Base-by-base conservation (phyloP, 371 early-diverging fungal genomes). In the Mortierella sp. region DNA sequence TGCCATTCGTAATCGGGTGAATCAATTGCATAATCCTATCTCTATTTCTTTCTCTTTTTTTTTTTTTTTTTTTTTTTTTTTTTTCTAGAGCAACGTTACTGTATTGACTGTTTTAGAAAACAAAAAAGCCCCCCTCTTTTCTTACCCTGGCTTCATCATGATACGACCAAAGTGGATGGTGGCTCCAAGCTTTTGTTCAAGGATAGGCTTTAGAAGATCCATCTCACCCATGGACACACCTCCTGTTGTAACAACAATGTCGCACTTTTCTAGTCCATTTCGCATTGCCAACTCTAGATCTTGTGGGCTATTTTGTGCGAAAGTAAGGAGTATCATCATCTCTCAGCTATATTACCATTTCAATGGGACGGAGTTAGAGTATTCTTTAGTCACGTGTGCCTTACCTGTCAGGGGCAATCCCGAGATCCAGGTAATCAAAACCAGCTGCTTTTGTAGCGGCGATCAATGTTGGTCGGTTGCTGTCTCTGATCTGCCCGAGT, bases 181-280 rank as follows among this genome's bases (percentile, higher is more conserved):
- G 5, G 94, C 97, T 5, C 87, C 87, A 16, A 96, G 68, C 19
- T 85, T 86, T 59, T 90, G 89, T 67, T 94, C 94, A 14, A 97
- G 74, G 0, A 94, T 91, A 1, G 95, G 91, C 66, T 96, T 96
- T 68, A 98, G 84, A 48, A 93, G 87, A 82, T 98, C 98, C 47
- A 90, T 86, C 82, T 98, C 97, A 26, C 97, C 97, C 98, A 98
- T 98, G 1, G 95, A 95, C 0, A 96, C 97, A 2, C 97, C 98
- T 28, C 98, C 98, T 0, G 96, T 95, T 2, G 94, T 93, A 23
- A 97, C 87, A 1, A 98, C 60, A 0, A 96, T 94, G 69, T 97
- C 93, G 11, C 89, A 88, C 21, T 87, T 69, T 1, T 80, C 72
- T n/a, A 93, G 68, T 1, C 92, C 93, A 25, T 79, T 66, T 4